phyloP scores from a whole-genome alignment of 306 rosid genomes.

The Phaseolus lunatus region DNA sequence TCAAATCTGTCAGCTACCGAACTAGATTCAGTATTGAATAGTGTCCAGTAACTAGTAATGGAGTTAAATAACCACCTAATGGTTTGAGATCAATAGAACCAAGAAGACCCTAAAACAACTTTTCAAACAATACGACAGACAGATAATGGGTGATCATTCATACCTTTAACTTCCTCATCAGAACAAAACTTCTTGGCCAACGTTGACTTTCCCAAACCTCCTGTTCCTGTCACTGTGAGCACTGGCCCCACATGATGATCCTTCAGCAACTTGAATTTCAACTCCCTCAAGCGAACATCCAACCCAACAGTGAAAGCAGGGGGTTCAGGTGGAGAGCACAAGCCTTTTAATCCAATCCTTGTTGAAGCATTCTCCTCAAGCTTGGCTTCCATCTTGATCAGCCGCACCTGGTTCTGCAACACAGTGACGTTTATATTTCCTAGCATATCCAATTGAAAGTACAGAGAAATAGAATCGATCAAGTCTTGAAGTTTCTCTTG shows the following conservation, averaged over 20 bases:
- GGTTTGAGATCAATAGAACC: not conserved
- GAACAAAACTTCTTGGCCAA: constrained; percentile 57
- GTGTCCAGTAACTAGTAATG: not conserved
- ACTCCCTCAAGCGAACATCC: constrained; percentile 52
- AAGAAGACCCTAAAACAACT: not conserved
- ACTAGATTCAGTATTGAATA: not conserved
- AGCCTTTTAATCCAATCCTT: constrained; percentile 28
- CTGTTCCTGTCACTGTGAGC: constrained; percentile 55
- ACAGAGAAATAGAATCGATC: constrained; percentile 22
- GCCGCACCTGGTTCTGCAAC: not conserved
- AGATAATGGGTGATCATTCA: constrained; percentile 25
- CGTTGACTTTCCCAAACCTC: constrained; percentile 66
- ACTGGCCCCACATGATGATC: constrained; percentile 33
- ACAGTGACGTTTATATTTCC: constrained; percentile 10
- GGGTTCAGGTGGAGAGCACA: constrained; percentile 50
- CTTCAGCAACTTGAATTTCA: constrained; percentile 57
- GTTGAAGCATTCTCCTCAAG: not conserved
- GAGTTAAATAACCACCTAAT: not conserved
- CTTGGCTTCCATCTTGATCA: not conserved
- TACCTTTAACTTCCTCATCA: constrained; percentile 58
- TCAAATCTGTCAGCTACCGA: not conserved
- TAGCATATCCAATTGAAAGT: constrained; percentile 38
- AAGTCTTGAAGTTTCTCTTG: constrained; percentile 48
- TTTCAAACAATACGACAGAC: not conserved
- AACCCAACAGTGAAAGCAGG: constrained; percentile 56